These are phyloP conservation scores for Paracoccidioides lutzii DNA, from an alignment of 2,329 filamentous ascomycete genomes.

Conservation along the genomic window DNA sequence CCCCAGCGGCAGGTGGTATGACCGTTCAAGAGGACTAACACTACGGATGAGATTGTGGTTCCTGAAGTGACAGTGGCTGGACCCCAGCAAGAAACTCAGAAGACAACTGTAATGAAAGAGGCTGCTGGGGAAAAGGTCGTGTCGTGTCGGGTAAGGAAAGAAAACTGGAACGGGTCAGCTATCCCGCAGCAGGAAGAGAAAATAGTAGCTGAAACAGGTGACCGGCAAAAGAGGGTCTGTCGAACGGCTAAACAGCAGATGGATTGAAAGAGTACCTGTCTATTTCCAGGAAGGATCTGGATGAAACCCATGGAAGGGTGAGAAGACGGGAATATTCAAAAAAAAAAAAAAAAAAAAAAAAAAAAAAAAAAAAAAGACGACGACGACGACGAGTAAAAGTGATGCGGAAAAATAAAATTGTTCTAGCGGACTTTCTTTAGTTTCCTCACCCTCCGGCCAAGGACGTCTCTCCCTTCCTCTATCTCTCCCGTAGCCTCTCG, in stretches of 20 bases:
- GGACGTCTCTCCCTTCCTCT: constrained; percentile 81
- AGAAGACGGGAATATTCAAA: background rate
- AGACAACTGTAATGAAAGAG: background rate
- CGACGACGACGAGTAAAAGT: too few relatives aligned
- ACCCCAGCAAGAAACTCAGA: background rate
- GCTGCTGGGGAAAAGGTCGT: background rate
- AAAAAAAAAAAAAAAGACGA: constrained; percentile 5
- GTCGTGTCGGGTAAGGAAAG: background rate
- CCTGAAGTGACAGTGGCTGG: too few relatives aligned
- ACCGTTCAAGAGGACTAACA: too few relatives aligned
- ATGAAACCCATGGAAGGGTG: background rate
- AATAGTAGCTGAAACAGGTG: background rate
- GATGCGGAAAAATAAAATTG: background rate
- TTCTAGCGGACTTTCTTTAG: constrained; percentile 30
- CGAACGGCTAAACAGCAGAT: background rate
- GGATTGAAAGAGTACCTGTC: background rate
- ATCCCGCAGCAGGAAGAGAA: background rate
- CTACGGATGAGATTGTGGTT: background rate
- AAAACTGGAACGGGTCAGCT: background rate
- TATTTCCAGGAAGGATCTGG: background rate
- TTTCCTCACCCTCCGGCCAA: constrained; percentile 57
- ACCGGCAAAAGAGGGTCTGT: background rate
- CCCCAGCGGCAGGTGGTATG: background rate
- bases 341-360: constrained; percentile 5
- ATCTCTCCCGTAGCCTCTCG: constrained; percentile 80